These are phyloP conservation scores for Geotrichum fermentans DNA, from an alignment of 1,139 yeast species.

Conservation along the genomic window DNA sequence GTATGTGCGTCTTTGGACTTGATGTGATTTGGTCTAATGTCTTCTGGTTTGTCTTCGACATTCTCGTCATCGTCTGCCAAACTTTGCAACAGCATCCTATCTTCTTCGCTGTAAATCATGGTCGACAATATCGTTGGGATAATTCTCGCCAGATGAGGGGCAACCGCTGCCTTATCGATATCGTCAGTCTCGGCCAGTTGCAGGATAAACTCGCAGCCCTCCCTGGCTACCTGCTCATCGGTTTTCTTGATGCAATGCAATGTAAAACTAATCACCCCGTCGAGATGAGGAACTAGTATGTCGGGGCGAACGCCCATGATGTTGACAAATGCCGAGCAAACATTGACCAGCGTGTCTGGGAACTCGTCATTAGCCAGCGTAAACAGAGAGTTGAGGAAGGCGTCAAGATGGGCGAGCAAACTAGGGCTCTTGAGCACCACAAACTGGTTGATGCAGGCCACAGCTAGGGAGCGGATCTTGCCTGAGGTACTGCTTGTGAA, in stretches of 20 bases:
- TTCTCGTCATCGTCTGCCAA: constrained; percentile 61
- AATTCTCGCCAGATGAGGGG: constrained; percentile 45
- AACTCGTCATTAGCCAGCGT: constrained; percentile 53
- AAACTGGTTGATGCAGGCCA: constrained; percentile 74
- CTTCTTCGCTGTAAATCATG: constrained; percentile 87
- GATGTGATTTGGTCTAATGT: constrained; percentile 72
- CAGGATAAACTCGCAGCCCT: constrained; percentile 88
- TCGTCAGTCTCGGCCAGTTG: constrained; percentile 58
- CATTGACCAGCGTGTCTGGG: constrained; percentile 61
- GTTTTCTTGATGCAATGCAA: constrained; percentile 67
- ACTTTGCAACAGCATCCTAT: constrained; percentile 60
- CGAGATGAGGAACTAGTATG: constrained; percentile 70
- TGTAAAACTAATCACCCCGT: constrained; percentile 80
- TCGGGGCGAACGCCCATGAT: constrained; percentile 78
- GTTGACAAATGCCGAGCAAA: constrained; percentile 71
- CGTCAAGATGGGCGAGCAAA: constrained; percentile 62
- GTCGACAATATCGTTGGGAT: constrained; percentile 71
- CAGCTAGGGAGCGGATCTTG: constrained; percentile 56
- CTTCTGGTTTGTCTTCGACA: constrained; percentile 81
- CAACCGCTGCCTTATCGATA: constrained; percentile 41
- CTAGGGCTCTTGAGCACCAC: constrained; percentile 65
- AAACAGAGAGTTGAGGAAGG: constrained; percentile 60
- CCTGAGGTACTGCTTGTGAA: constrained; percentile 42
- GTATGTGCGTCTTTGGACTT: constrained; percentile 60
- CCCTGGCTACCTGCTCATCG: constrained; percentile 74